A percentile compares a stretch with the other conserved stretches of the same genome.
These are phyloP conservation scores for Mycosphaerella sp. DNA, from an alignment of 2,329 filamentous ascomycete genomes.

Conservation along the genomic window DNA sequence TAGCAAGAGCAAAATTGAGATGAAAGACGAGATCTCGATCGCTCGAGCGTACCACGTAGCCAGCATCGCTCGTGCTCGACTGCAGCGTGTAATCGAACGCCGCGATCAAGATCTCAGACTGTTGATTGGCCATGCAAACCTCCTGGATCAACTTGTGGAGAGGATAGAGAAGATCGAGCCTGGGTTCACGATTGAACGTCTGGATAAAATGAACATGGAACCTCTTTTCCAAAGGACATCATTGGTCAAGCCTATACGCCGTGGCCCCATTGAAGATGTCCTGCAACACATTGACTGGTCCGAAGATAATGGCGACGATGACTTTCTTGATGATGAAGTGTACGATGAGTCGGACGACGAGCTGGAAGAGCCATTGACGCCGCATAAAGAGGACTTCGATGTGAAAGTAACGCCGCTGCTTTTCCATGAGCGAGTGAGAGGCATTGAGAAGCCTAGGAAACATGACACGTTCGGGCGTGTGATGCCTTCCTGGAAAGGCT, in stretches of 20 bases:
- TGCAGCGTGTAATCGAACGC: conserved; percentile 4
- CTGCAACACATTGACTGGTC: background rate
- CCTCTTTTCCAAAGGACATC: background rate
- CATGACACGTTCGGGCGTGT: background rate
- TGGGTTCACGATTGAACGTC: conserved; percentile 1
- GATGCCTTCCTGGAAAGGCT: background rate
- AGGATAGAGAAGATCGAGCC: conserved; percentile 3
- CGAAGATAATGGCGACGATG: background rate
- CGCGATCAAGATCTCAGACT: conserved; percentile 4
- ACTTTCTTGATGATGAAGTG: background rate
- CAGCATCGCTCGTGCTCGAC: conserved; percentile 1
- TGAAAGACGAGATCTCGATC: background rate
- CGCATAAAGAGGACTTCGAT: background rate
- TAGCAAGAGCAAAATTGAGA: background rate
- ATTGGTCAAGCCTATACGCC: background rate
- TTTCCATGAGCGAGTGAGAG: background rate
- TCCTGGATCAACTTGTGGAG: conserved; percentile 5
- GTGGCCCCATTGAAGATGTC: conserved; percentile 1
- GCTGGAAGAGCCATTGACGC: background rate
- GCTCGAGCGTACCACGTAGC: conserved; percentile 3
- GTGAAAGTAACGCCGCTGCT: background rate
- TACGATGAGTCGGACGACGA: background rate
- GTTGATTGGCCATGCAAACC: conserved; percentile 7
- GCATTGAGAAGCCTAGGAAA: background rate
- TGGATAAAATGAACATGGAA: background rate